Evolutionary conservation across 2,329 filamentous ascomycete genomes (phyloP).

Genomic region (Elsinoe fawcettii): DNA sequence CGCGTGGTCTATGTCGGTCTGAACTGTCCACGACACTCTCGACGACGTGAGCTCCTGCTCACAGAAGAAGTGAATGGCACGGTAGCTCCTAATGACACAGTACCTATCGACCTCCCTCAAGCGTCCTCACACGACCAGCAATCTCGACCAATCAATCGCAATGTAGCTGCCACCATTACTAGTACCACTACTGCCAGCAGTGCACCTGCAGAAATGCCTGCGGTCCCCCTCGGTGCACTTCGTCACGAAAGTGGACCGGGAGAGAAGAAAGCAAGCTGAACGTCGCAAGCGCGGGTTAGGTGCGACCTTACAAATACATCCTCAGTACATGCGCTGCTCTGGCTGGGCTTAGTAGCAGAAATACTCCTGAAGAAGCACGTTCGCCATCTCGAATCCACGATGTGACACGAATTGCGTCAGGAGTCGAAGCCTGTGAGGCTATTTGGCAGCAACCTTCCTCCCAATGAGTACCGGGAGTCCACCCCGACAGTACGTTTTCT

Average conservation of each 20-base stretch:
- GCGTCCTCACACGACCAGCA: background rate
- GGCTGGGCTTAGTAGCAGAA: too few species aligned
- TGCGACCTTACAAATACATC: too few species aligned
- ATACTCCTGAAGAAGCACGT: too few species aligned
- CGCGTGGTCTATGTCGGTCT: conserved; percentile 17
- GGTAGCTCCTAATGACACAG: background rate
- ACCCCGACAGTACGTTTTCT: too few species aligned
- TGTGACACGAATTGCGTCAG: too few species aligned
- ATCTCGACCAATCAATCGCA: background rate
- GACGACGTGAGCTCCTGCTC: background rate
- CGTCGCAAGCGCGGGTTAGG: background rate
- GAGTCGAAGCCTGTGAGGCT: too few species aligned
- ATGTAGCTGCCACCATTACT: background rate
- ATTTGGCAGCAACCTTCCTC: too few species aligned
- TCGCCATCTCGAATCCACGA: too few species aligned
- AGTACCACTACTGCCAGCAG: background rate
- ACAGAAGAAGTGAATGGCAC: background rate
- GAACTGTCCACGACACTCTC: conserved; percentile 15
- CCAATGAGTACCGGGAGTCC: too few species aligned
- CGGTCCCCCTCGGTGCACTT: too few species aligned
- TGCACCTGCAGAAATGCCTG: background rate
- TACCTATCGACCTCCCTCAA: background rate
- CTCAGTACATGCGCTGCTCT: too few species aligned
- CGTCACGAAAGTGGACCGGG: too few species aligned
- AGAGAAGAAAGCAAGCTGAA: background rate